phyloP scores from a whole-genome alignment of 768 basidiomycete species.

The Crepidotus variabilis region DNA sequence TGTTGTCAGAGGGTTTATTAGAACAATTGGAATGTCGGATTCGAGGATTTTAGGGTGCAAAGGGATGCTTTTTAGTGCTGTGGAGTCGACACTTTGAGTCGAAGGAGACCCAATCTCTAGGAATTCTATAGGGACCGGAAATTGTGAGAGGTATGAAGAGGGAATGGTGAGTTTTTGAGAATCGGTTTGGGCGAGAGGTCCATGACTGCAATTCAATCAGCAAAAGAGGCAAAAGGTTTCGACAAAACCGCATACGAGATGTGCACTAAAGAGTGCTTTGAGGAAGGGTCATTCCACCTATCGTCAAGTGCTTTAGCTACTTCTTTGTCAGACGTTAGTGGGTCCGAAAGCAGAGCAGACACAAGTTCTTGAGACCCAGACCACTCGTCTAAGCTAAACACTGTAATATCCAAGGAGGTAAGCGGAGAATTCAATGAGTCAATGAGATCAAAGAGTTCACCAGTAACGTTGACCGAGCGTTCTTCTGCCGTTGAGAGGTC shows the following conservation, averaged over 20 bases:
- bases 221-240: too few species aligned
- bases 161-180: slow-evolving; percentile 28
- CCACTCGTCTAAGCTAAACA: slow-evolving; percentile 53
- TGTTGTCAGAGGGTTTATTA: slow-evolving; percentile 58
- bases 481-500: slow-evolving; percentile 27
- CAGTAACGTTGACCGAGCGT: slow-evolving; percentile 41
- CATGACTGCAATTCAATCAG: slow-evolving; percentile 26
- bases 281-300: slow-evolving; percentile 40
- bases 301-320: slow-evolving; percentile 39
- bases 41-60: slow-evolving; percentile 27
- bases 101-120: slow-evolving; percentile 31
- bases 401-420: slow-evolving; percentile 28
- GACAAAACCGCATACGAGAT: slow-evolving; percentile 22
- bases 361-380: slow-evolving; percentile 57
- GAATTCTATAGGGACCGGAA: slow-evolving; percentile 46
- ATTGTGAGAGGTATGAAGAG: slow-evolving; percentile 55
- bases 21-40: slow-evolving; percentile 62
- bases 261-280: slow-evolving; percentile 33
- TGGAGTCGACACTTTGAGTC: slow-evolving; percentile 12
- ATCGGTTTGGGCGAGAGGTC: slow-evolving; percentile 7
- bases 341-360: slow-evolving; percentile 68
- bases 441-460: slow-evolving; percentile 29
- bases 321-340: slow-evolving; percentile 51
- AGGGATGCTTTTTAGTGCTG: slow-evolving; percentile 10
- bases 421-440: slow-evolving; percentile 3